These are phyloP conservation scores for Amphirosellinia nigrospora DNA, from an alignment of 495 filamentous ascomycete species.

Conservation along the genomic window DNA sequence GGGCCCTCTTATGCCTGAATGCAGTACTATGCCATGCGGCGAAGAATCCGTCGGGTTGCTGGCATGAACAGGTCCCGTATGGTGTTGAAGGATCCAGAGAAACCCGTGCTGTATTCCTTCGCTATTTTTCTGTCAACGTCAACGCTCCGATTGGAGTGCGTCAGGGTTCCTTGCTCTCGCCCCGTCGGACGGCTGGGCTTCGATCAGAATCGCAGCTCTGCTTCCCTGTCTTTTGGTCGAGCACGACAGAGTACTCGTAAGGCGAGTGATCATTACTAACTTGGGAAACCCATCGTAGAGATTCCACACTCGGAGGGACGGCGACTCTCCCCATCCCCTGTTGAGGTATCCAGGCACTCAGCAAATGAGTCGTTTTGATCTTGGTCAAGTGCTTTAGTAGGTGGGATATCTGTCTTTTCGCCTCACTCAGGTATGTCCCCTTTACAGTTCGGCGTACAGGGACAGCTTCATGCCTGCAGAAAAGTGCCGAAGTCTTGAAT, in stretches of 20 bases:
- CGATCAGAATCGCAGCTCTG: constrained; percentile 21
- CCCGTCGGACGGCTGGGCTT: constrained; percentile 10
- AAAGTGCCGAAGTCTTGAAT: constrained; percentile 24
- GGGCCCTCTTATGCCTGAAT: constrained; percentile 21
- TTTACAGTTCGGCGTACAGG: not conserved
- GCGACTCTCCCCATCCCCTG: constrained; percentile 5
- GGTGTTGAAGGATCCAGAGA: constrained; percentile 28
- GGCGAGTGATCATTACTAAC: constrained; percentile 17
- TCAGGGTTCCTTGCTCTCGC: not conserved
- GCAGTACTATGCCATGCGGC: constrained; percentile 30
- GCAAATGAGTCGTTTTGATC: not conserved
- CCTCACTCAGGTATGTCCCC: constrained; percentile 10
- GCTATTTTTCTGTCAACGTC: constrained; percentile 16
- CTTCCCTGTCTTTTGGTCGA: constrained; percentile 18
- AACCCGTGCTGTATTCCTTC: constrained; percentile 4
- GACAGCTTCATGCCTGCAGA: constrained; percentile 8
- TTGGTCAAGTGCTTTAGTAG: constrained; percentile 13
- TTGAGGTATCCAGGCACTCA: constrained; percentile 13
- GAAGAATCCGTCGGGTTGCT: constrained; percentile 11
- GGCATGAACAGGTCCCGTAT: constrained; percentile 28
- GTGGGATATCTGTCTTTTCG: constrained; percentile 14
- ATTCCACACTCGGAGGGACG: not conserved
- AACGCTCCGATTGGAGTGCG: constrained; percentile 10
- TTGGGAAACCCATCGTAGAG: constrained; percentile 8
- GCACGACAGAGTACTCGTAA: constrained; percentile 6